These are phyloP conservation scores for Clonostachys chloroleuca DNA, from an alignment of 2,329 filamentous ascomycete genomes.

Conservation along the genomic window DNA sequence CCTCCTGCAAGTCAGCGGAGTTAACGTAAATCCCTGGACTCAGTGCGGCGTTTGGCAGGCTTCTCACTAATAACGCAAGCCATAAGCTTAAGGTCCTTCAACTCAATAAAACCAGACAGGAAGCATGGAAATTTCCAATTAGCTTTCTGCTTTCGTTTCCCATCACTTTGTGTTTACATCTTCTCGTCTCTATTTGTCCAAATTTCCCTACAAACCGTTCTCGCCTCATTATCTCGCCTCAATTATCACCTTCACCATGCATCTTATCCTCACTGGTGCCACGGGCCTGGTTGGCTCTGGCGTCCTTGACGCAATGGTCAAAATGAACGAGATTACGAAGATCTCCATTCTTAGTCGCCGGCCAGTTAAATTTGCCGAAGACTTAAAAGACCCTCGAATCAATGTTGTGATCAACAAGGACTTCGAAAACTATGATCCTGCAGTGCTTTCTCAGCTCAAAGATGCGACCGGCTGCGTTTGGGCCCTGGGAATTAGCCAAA, in stretches of 20 bases:
- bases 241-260: slow-evolving; percentile 32
- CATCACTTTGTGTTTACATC: no score
- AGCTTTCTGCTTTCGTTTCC: no score
- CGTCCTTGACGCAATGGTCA: slow-evolving; percentile 60
- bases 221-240: no score
- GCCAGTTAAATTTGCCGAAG: slow-evolving; percentile 59
- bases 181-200: no score
- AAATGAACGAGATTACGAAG: slow-evolving; percentile 47
- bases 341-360: slow-evolving; percentile 65
- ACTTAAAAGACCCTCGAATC: slow-evolving; percentile 51
- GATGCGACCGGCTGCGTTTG: slow-evolving; percentile 68
- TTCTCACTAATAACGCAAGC: no score
- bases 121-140: no score
- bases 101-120: no score
- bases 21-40: no score
- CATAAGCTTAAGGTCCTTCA: no score
- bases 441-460: slow-evolving; percentile 52
- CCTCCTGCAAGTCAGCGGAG: no score
- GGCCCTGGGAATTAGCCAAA: slow-evolving; percentile 66
- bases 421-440: slow-evolving; percentile 56
- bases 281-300: slow-evolving; percentile 62
- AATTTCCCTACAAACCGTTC: no score
- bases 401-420: slow-evolving; percentile 69
- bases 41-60: no score
- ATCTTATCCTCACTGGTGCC: slow-evolving; percentile 64